Percentiles rank a stretch among this genome's conserved stretches.
Conservation (phyloP, 2,329 filamentous ascomycete genomes). For the Cryoendolithus antarcticus region DNA sequence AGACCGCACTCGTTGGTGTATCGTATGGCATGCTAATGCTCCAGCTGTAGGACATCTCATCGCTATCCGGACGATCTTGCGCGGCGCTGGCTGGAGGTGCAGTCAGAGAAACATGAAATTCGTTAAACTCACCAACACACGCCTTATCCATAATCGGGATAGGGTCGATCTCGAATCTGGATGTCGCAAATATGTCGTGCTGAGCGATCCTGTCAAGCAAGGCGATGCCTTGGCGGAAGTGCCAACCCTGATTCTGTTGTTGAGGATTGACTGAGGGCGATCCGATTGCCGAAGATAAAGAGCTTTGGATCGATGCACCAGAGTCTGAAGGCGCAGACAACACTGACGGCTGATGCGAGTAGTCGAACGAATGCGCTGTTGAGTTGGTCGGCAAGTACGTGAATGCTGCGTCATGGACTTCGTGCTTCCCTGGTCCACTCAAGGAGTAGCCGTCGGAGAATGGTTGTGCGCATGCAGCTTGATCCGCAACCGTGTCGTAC, state of each 20-base stretch:
- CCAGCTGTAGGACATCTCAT: background rate
- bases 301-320: conserved; percentile 34
- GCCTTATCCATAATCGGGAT: conserved; percentile 39
- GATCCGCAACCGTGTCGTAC: conserved; percentile 25
- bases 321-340: conserved; percentile 39
- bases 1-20: background rate
- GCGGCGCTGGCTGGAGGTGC: conserved; percentile 1
- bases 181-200: conserved; percentile 42
- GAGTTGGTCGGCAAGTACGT: conserved; percentile 32
- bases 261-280: conserved; percentile 48
- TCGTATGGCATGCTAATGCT: background rate
- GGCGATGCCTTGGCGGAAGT: conserved; percentile 39
- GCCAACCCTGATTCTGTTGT: conserved; percentile 47
- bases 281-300: conserved; percentile 37
- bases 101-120: conserved; percentile 9
- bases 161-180: conserved; percentile 42
- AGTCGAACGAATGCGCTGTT: conserved; percentile 28
- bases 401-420: conserved; percentile 21
- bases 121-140: conserved; percentile 38
- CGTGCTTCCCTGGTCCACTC: conserved; percentile 24
- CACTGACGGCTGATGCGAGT: conserved; percentile 31
- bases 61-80: background rate
- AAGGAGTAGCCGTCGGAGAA: conserved; percentile 26
- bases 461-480: conserved; percentile 21
- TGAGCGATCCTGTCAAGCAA: conserved; percentile 51